These are phyloP conservation scores for Eutrema japonicum DNA, from an alignment of 345 rosid species.

Conservation along the genomic window DNA sequence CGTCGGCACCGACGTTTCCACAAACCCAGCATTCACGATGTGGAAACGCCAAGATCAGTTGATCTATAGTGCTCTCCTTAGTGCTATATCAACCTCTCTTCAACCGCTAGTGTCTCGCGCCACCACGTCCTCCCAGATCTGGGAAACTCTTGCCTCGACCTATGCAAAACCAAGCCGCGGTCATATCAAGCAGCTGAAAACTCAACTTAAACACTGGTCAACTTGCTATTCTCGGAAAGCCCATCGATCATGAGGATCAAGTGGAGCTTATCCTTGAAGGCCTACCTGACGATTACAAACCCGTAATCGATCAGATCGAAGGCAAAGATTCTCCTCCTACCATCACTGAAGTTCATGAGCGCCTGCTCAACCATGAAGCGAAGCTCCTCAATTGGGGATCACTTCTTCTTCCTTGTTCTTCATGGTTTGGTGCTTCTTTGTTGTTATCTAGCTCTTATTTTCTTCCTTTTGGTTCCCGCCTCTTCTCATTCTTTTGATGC, in stretches of 20 bases:
- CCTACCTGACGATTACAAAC: not conserved
- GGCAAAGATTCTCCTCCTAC: too few relatives aligned
- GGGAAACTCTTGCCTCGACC: not conserved
- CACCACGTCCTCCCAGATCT: not conserved
- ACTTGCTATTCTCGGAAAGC: not conserved
- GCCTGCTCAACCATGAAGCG: not conserved
- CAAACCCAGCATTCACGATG: too few relatives aligned
- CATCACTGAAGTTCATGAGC: not conserved
- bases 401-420: too few relatives aligned
- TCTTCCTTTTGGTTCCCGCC: too few relatives aligned
- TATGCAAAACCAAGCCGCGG: too few relatives aligned
- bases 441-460: too few relatives aligned
- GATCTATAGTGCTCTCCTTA: not conserved
- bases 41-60: not conserved
- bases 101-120: not conserved
- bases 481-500: too few relatives aligned
- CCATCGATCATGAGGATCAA: not conserved
- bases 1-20: too few relatives aligned
- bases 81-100: not conserved
- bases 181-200: too few relatives aligned
- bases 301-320: not conserved
- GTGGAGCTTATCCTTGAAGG: not conserved
- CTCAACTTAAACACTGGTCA: not conserved
- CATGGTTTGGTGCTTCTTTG: too few relatives aligned
- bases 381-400: too few relatives aligned